Evolutionary conservation across 305 asterid species (phyloP).

Genomic region (Fraxinus dipetala): DNA sequence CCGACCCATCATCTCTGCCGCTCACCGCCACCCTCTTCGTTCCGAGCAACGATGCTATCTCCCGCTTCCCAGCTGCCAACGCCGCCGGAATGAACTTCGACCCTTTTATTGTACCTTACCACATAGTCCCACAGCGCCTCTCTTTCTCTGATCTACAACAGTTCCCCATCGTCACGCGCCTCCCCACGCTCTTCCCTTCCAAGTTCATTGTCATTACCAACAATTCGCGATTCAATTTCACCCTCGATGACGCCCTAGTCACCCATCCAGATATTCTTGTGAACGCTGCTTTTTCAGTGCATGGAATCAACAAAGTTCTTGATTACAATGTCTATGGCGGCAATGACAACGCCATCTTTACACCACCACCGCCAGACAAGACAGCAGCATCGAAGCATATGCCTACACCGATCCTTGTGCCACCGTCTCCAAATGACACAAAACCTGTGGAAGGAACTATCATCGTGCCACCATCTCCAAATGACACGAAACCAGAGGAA

Average conservation of each 20-base stretch:
- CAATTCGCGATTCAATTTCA: constrained; percentile 43
- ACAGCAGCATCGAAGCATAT: background rate
- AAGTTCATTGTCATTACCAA: constrained; percentile 52
- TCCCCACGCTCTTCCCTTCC: constrained; percentile 59
- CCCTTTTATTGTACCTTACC: constrained; percentile 51
- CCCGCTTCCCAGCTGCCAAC: constrained; percentile 30
- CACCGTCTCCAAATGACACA: background rate
- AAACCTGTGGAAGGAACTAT: background rate
- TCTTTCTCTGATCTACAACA: constrained; percentile 46
- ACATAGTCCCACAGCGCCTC: constrained; percentile 67
- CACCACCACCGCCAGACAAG: constrained; percentile 29
- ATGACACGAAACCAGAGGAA: background rate
- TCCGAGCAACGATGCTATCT: constrained; percentile 52
- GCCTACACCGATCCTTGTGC: background rate
- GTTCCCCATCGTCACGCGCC: constrained; percentile 30
- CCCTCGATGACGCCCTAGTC: constrained; percentile 46
- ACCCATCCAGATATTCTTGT: constrained; percentile 43
- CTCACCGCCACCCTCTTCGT: constrained; percentile 60
- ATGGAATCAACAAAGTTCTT: constrained; percentile 48
- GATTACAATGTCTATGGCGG: constrained; percentile 41
- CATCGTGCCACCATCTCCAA: background rate
- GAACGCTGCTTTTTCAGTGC: constrained; percentile 45
- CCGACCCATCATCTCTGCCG: constrained; percentile 48
- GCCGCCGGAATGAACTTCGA: constrained; percentile 26
- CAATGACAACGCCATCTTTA: background rate